Evolutionary conservation across 352 stramenopile species (phyloP).

Genomic region (Halophytophthora polymorphica): DNA sequence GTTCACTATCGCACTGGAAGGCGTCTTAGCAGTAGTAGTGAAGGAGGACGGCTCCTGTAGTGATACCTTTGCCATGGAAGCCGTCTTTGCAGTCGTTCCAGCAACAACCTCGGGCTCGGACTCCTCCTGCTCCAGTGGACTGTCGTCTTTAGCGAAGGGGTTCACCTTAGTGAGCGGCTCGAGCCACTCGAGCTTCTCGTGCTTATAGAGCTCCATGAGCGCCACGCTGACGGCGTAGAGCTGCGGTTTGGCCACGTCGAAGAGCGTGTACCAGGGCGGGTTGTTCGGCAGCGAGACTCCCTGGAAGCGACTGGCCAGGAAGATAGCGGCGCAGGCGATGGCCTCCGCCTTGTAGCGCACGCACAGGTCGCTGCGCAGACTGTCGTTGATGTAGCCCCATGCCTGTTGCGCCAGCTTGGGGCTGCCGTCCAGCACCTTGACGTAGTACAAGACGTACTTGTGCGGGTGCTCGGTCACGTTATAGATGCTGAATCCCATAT

Average conservation of each 20-base stretch:
- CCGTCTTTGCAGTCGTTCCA: constrained; percentile 4
- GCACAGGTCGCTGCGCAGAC: constrained; percentile 79
- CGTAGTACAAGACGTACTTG: constrained; percentile 93
- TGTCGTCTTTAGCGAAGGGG: constrained; percentile 60
- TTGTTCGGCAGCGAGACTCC: constrained; percentile 49
- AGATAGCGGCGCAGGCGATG: constrained; percentile 90
- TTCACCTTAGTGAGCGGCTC: constrained; percentile 69
- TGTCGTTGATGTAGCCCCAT: constrained; percentile 92
- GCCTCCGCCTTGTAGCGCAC: constrained; percentile 76
- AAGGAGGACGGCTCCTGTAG: constrained; percentile 12
- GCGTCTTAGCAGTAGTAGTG: not conserved
- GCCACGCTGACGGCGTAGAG: constrained; percentile 47
- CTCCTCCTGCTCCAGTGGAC: constrained; percentile 22
- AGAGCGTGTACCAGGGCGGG: constrained; percentile 65
- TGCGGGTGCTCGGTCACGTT: constrained; percentile 91
- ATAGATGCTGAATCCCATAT: constrained; percentile 92
- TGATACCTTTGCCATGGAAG: constrained; percentile 6
- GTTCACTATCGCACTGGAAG: not conserved
- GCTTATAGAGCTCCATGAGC: constrained; percentile 62
- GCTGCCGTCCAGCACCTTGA: constrained; percentile 82
- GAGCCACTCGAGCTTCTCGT: constrained; percentile 59
- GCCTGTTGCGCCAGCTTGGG: constrained; percentile 73
- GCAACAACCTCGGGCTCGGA: not conserved
- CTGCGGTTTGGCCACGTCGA: constrained; percentile 55
- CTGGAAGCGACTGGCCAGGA: constrained; percentile 71